phyloP scores from a whole-genome alignment of 768 basidiomycete species.

The Amanita exitialis region DNA sequence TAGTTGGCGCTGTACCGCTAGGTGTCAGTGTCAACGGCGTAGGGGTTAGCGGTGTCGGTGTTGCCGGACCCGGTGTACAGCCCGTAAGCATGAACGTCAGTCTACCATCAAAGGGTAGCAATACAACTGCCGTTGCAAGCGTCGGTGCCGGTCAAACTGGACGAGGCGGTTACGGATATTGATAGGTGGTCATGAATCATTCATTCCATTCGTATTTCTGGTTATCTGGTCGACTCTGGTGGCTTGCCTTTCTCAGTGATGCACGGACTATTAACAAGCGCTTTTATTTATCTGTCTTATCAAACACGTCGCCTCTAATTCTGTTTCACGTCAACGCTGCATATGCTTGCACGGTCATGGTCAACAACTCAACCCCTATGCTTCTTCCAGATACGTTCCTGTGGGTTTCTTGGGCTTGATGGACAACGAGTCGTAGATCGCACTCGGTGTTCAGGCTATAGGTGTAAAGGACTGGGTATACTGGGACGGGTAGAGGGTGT shows the following conservation, averaged over 20 bases:
- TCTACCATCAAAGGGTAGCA: slow-evolving; percentile 20
- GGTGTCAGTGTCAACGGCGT: slow-evolving; percentile 14
- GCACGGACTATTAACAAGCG: background rate
- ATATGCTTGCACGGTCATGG: background rate
- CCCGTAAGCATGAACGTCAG: slow-evolving; percentile 39
- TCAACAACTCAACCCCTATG: background rate
- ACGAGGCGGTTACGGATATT: slow-evolving; percentile 31
- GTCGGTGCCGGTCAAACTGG: slow-evolving; percentile 17
- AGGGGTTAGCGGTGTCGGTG: slow-evolving; percentile 12
- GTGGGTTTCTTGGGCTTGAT: background rate
- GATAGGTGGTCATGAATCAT: slow-evolving; percentile 4
- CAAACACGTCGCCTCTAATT: background rate
- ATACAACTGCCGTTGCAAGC: slow-evolving; percentile 15
- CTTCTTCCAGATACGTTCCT: background rate
- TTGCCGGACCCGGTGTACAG: slow-evolving; percentile 23
- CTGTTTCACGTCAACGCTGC: background rate
- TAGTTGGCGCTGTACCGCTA: slow-evolving; percentile 29
- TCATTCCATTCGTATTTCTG: background rate
- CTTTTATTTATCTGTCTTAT: slow-evolving; percentile 3
- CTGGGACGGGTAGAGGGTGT: background rate
- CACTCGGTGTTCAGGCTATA: background rate
- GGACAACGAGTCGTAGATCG: background rate
- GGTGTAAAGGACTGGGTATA: background rate
- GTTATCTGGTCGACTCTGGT: background rate
- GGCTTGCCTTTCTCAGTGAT: background rate